Percentiles rank a stretch among this genome's conserved stretches.
Conservation (phyloP, 1,284 basidiomycete species). For the Cryptococcus sp. region DNA sequence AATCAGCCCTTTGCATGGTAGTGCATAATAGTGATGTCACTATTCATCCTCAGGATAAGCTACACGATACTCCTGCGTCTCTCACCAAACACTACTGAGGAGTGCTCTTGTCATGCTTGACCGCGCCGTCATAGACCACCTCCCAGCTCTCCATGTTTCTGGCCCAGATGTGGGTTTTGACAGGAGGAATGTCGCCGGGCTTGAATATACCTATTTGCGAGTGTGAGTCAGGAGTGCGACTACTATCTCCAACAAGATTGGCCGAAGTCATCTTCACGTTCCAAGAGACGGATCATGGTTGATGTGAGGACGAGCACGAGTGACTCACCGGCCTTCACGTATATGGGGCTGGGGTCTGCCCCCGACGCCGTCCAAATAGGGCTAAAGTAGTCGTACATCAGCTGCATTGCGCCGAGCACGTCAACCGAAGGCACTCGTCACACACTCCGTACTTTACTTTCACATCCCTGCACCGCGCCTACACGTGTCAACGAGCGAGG, state of each 20-base stretch:
- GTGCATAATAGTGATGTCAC: too few relatives aligned
- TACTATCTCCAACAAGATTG: neutral
- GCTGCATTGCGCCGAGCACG: neutral
- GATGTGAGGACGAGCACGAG: neutral
- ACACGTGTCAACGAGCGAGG: neutral
- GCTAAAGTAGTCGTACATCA: constrained; percentile 1
- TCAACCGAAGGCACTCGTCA: neutral
- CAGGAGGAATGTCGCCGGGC: constrained; percentile 12
- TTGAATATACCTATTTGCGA: constrained; percentile 19
- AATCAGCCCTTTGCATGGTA: too few relatives aligned
- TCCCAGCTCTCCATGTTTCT: constrained; percentile 30
- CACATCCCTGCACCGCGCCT: neutral
- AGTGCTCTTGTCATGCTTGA: constrained; percentile 6
- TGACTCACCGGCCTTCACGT: constrained; percentile 20
- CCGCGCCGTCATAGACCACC: constrained; percentile 17
- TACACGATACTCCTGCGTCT: neutral
- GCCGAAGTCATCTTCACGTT: neutral
- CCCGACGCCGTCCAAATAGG: constrained; percentile 16
- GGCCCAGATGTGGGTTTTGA: constrained; percentile 18
- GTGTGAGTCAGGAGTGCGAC: neutral
- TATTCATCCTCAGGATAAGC: neutral
- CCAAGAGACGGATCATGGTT: neutral
- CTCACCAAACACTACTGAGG: neutral
- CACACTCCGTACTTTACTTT: neutral
- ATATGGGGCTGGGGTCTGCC: constrained; percentile 11